phyloP scores from a whole-genome alignment of 192 early-diverging fungal genomes.

The Coemansia sp. region DNA sequence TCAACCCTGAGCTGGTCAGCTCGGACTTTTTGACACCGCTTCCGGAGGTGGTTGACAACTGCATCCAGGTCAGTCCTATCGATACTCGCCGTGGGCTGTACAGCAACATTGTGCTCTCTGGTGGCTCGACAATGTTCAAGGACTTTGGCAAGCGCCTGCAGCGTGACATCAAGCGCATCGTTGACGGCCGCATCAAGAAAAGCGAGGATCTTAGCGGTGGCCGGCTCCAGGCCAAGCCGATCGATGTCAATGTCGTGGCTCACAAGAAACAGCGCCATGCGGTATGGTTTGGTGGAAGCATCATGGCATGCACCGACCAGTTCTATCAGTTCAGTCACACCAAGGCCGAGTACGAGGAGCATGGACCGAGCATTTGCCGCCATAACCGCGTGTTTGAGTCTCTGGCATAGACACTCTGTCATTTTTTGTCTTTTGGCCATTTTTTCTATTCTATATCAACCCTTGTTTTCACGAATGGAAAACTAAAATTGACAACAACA shows the following conservation, averaged over 20 bases:
- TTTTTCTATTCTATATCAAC: not conserved
- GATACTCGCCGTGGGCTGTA: conserved; percentile 96
- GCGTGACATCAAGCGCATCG: conserved; percentile 89
- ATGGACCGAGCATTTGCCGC: conserved; percentile 90
- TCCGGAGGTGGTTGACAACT: conserved; percentile 93
- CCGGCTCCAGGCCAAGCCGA: conserved; percentile 69
- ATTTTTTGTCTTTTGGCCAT: not conserved
- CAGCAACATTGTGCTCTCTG: conserved; percentile 98
- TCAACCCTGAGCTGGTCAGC: conserved; percentile 97
- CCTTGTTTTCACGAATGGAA: too few relatives aligned
- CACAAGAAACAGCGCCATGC: conserved; percentile 99
- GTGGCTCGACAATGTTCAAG: conserved; percentile 99
- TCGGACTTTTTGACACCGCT: conserved; percentile 95
- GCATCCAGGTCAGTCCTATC: conserved; percentile 95
- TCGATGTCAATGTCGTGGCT: conserved; percentile 96
- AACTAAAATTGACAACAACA: too few relatives aligned
- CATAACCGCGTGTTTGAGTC: conserved; percentile 87
- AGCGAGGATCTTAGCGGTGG: conserved; percentile 78
- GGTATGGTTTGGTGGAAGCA: conserved; percentile 98
- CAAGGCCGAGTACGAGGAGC: conserved; percentile 97
- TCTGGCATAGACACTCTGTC: conserved; percentile 33
- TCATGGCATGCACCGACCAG: conserved; percentile 85
- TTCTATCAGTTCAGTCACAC: conserved; percentile 93
- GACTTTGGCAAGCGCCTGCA: conserved; percentile 93
- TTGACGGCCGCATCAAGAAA: conserved; percentile 68